A percentile compares a stretch with the other conserved stretches of the same genome.
phyloP scores from a whole-genome alignment of 2,329 filamentous ascomycete species.

The Ceratocystis albifundus region DNA sequence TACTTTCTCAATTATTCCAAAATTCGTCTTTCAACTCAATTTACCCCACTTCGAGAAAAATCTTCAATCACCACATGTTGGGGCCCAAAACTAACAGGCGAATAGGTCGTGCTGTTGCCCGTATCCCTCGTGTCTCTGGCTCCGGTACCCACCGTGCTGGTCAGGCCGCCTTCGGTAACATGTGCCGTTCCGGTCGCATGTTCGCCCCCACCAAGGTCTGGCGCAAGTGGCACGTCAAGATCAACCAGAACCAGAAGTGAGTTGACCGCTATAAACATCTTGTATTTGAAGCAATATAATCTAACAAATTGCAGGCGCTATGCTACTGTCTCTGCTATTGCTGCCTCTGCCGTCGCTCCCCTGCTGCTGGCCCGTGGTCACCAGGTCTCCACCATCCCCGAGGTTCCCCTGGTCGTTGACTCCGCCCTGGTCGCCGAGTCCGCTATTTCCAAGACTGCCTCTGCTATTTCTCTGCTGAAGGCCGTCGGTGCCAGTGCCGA shows the following conservation, averaged over 20 bases:
- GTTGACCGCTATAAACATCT: conserved; percentile 27
- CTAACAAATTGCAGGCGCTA: conserved; percentile 57
- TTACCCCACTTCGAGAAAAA: conserved; percentile 14
- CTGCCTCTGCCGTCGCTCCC: conserved; percentile 87
- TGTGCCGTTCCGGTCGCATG: conserved; percentile 99
- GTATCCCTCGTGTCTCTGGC: conserved; percentile 99
- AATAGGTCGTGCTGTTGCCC: conserved; percentile 91
- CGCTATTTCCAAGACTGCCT: conserved; percentile 76
- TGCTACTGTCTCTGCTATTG: conserved; percentile 92
- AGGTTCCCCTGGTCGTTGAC: conserved; percentile 94
- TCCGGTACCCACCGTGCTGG: conserved; percentile 99
- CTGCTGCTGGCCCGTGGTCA: conserved; percentile 95
- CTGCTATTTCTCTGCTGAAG: conserved; percentile 76
- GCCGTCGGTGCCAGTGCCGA: conserved; percentile 82
- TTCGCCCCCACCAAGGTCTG: conserved; percentile 99
- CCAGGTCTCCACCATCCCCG: conserved; percentile 80
- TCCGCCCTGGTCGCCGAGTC: conserved; percentile 74
- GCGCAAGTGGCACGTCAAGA: conserved; percentile 99
- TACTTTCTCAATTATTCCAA: background rate
- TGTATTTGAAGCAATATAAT: background rate
- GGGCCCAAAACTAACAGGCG: conserved; percentile 14
- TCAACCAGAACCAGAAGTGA: conserved; percentile 97
- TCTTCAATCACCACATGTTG: conserved; percentile 1
- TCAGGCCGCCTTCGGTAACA: conserved; percentile 99
- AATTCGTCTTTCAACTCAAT: background rate